phyloP scores from a whole-genome alignment of 202 grass and related monocot species.

The Digitaria exilis region DNA sequence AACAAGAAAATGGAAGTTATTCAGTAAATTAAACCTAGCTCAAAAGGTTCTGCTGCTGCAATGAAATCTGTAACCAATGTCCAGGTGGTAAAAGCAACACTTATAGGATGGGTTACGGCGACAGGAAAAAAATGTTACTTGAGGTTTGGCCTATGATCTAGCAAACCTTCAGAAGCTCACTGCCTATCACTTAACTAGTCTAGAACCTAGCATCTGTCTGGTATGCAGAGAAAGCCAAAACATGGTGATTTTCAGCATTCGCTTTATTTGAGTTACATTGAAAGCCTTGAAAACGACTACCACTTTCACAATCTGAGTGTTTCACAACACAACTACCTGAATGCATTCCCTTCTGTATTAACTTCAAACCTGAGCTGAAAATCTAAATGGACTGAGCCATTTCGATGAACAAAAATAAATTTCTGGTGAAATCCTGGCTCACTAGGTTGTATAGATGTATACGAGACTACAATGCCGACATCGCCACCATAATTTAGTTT shows the following conservation, averaged over 20 bases:
- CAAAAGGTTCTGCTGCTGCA: not conserved
- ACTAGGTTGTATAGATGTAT: not conserved
- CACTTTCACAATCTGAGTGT: constrained; percentile 3
- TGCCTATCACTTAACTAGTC: no score
- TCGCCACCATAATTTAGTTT: not conserved
- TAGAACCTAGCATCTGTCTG: no score
- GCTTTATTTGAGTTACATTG: not conserved
- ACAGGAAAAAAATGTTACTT: not conserved
- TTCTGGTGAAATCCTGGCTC: not conserved
- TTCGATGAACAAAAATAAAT: not conserved
- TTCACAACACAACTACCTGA: no score
- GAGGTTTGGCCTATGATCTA: not conserved
- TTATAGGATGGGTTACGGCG: no score
- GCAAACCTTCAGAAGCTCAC: no score
- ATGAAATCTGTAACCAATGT: not conserved
- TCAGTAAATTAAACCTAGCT: constrained; percentile 19
- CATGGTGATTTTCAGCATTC: not conserved
- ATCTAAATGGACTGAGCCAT: not conserved
- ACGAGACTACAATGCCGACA: not conserved
- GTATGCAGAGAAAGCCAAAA: not conserved
- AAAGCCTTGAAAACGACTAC: not conserved
- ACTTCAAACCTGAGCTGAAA: not conserved
- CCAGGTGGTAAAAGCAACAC: no score
- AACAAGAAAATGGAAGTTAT: not conserved
- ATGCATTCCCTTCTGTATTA: not conserved